These are phyloP conservation scores for Crassisporium funariophilum DNA, from an alignment of 768 basidiomycete genomes.

Conservation along the genomic window DNA sequence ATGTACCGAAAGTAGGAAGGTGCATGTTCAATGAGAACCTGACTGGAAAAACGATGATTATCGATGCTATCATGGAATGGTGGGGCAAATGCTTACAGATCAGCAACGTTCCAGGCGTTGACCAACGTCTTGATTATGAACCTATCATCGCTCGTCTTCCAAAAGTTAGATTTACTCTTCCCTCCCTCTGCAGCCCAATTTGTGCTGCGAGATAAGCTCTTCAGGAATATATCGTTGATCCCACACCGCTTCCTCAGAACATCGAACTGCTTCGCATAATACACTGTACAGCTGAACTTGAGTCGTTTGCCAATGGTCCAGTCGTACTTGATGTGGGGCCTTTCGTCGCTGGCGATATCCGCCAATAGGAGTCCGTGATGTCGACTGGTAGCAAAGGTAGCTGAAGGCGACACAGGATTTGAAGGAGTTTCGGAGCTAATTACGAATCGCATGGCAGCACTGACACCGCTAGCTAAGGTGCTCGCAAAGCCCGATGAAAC, in stretches of 20 bases:
- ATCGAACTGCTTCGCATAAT: slow-evolving; percentile 84
- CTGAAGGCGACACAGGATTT: slow-evolving; percentile 33
- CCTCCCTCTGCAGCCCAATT: slow-evolving; percentile 80
- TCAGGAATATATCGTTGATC: slow-evolving; percentile 59
- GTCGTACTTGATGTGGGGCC: slow-evolving; percentile 83
- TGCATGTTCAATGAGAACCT: slow-evolving; percentile 75
- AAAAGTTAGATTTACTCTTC: slow-evolving; percentile 80
- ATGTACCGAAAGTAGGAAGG: slow-evolving; percentile 83
- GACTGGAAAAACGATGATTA: slow-evolving; percentile 40
- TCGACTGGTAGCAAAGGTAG: slow-evolving; percentile 28
- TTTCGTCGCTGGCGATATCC: slow-evolving; percentile 53
- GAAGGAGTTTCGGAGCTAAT: slow-evolving; percentile 38
- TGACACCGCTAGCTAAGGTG: slow-evolving; percentile 53
- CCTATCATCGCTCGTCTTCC: slow-evolving; percentile 77
- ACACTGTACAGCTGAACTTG: slow-evolving; percentile 80
- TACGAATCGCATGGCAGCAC: slow-evolving; percentile 62
- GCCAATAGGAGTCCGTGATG: slow-evolving; percentile 53
- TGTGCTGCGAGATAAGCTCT: slow-evolving; percentile 58
- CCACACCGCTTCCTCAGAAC: slow-evolving; percentile 64
- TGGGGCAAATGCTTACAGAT: slow-evolving; percentile 55
- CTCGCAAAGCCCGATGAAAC: slow-evolving; percentile 45
- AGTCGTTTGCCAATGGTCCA: slow-evolving; percentile 75
- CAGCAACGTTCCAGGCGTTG: slow-evolving; percentile 85
- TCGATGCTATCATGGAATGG: not conserved
- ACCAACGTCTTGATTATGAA: slow-evolving; percentile 87